Conservation (phyloP, 495 filamentous ascomycete genomes). For the Aspergillus asperescens region DNA sequence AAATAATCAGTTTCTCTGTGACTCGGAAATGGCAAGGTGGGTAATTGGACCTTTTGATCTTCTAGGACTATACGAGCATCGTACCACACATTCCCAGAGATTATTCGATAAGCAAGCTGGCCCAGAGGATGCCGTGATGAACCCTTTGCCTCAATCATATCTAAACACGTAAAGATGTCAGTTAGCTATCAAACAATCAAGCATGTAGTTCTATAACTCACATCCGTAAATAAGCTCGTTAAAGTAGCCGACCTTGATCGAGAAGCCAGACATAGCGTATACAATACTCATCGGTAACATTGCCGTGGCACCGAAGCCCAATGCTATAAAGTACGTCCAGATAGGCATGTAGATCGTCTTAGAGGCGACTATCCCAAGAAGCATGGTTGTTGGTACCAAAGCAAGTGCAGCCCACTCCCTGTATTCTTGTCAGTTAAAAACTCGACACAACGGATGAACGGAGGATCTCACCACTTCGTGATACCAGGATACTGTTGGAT, state of each 20-base stretch:
- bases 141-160: constrained; percentile 47
- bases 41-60: constrained; percentile 32
- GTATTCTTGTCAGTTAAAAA: not conserved
- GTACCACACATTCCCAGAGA: constrained; percentile 49
- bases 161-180: not conserved
- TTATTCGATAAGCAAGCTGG: constrained; percentile 47
- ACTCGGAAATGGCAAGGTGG: not conserved
- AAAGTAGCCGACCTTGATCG: not conserved
- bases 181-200: too few relatives aligned
- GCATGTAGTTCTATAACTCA: too few relatives aligned
- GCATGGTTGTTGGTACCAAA: constrained; percentile 38
- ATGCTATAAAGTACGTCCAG: constrained; percentile 51
- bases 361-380: constrained; percentile 41
- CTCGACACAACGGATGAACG: too few relatives aligned
- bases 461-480: not conserved
- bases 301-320: constrained; percentile 38
- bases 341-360: constrained; percentile 52
- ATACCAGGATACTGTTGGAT: constrained; percentile 4
- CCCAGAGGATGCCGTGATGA: constrained; percentile 48
- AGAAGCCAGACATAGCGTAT: not conserved
- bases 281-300: constrained; percentile 44
- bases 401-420: not conserved
- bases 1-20: not conserved
- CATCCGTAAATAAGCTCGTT: not conserved
- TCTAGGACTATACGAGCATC: constrained; percentile 48